Evolutionary conservation across 208 protist species (phyloP).

Genomic region (Acanthamoeba healyi): DNA sequence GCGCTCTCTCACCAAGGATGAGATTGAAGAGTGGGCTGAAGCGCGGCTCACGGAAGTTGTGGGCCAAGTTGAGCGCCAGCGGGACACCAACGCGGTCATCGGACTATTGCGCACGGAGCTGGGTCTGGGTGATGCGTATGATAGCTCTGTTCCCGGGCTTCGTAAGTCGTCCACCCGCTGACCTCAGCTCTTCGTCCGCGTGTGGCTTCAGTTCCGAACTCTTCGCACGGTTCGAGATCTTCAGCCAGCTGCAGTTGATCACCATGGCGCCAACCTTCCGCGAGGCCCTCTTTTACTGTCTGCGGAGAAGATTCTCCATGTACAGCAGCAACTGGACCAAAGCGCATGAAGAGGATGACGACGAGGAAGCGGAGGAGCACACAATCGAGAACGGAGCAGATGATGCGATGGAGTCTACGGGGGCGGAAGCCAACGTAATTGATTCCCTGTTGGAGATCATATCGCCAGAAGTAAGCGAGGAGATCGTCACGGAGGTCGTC

Average conservation of each 20-base stretch:
- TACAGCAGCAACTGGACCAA: conserved; percentile 6
- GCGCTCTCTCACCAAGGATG: neutral
- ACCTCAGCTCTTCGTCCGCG: neutral
- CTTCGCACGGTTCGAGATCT: conserved; percentile 28
- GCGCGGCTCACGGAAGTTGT: neutral
- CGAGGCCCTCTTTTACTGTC: conserved; percentile 2
- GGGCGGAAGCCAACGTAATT: neutral
- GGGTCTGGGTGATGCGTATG: neutral
- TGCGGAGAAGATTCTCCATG: neutral
- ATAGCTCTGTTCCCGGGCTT: neutral
- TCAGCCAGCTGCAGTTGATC: neutral
- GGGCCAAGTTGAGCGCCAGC: neutral
- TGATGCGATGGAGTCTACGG: neutral
- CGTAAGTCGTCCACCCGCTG: too few relatives aligned
- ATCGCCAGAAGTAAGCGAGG: neutral
- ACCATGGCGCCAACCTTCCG: neutral
- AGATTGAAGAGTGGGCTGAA: conserved; percentile 1
- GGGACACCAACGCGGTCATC: neutral
- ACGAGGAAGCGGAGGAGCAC: neutral
- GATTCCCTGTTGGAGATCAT: neutral
- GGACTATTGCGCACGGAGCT: neutral
- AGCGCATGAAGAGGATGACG: conserved; percentile 27
- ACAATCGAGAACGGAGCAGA: neutral
- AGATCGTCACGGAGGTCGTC: conserved; percentile 9
- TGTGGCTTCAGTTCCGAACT: neutral